Base-by-base conservation (phyloP, 345 rosid genomes). In the Gossypium longicalyx region DNA sequence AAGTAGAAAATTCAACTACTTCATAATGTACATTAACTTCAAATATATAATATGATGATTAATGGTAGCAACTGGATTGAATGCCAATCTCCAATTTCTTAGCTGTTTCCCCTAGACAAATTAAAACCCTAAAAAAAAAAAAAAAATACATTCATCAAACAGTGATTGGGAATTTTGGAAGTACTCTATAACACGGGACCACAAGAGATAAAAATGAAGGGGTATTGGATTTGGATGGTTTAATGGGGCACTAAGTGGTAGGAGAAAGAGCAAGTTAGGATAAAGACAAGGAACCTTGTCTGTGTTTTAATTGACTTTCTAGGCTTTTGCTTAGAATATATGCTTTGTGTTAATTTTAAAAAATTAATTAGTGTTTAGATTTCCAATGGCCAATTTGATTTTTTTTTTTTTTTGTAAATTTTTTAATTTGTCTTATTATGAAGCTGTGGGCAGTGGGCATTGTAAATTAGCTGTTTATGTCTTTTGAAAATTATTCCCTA, bases 391-490 rank as follows among this genome's bases (percentile, higher is more conserved):
- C 57, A 20, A 74, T 41, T 34, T 56, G 29, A 19, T 60, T 56
- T 20, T 5, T 9, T 20, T 8, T 5, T 19, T 9, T 1, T 1
- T 25, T 63, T n/a, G n/a, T n/a, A 0, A 19, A 19, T 54, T 29
- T 54, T 29, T 45, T 4, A 34, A 0, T 64, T 53, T 71, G 80
- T 74, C 82, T 58, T 72, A 76, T 77, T 83, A 72, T 69, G 60
- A 62, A 47, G 71, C 49, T 48, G 78, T 78, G 58, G 58, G 58
- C 22, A 1, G 9, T 53, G 49, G 49, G 13, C 29, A n/a, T 69
- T 81, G 48, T 76, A 12, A 67, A 80, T 67, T 73, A 79, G 79
- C 78, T 82, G 85, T 79, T 82, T 61, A 64, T 84, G 82, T 84
- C 81, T 69, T 70, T 71, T 49, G 68, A 71, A 70, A 68, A 71